A percentile compares a stretch with the other conserved stretches of the same genome.
Conservation (phyloP, 2,329 filamentous ascomycete genomes). For the Helminthosporium solani region DNA sequence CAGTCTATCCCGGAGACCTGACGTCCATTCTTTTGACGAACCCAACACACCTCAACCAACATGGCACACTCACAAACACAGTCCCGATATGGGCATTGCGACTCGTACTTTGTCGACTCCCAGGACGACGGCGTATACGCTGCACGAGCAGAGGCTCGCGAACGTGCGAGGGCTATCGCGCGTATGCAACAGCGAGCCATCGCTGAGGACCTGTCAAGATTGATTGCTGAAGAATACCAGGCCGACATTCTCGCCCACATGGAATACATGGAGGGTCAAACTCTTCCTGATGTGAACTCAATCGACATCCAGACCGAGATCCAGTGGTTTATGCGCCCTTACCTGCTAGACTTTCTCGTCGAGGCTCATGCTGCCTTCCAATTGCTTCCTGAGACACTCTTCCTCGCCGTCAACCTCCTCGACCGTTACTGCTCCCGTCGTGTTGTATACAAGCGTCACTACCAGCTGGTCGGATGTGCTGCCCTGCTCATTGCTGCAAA, state of each 20-base stretch:
- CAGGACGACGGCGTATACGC: slow-evolving; percentile 56
- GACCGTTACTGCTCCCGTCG: slow-evolving; percentile 97
- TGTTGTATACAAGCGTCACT: slow-evolving; percentile 98
- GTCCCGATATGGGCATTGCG: slow-evolving; percentile 62
- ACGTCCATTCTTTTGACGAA: slow-evolving; percentile 48
- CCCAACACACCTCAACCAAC: slow-evolving; percentile 39
- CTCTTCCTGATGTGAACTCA: slow-evolving; percentile 90
- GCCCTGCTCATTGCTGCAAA: slow-evolving; percentile 95
- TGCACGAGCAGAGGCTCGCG: slow-evolving; percentile 66
- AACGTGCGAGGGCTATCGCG: slow-evolving; percentile 75
- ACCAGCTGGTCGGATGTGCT: slow-evolving; percentile 95
- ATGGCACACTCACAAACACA: slow-evolving; percentile 58
- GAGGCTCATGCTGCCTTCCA: slow-evolving; percentile 96
- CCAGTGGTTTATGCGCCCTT: slow-evolving; percentile 99
- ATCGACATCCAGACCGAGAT: slow-evolving; percentile 99
- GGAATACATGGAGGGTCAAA: slow-evolving; percentile 93
- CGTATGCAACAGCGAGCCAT: slow-evolving; percentile 84
- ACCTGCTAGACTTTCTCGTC: slow-evolving; percentile 95
- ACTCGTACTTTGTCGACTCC: slow-evolving; percentile 67
- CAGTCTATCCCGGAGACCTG: slow-evolving; percentile 49
- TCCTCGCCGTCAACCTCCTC: slow-evolving; percentile 92
- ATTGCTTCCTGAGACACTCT: slow-evolving; percentile 89
- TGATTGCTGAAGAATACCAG: slow-evolving; percentile 86
- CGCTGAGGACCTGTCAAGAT: slow-evolving; percentile 81
- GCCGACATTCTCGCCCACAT: slow-evolving; percentile 94